These are phyloP conservation scores for Kwoniella heveanensis DNA, from an alignment of 768 basidiomycete species.

Conservation along the genomic window DNA sequence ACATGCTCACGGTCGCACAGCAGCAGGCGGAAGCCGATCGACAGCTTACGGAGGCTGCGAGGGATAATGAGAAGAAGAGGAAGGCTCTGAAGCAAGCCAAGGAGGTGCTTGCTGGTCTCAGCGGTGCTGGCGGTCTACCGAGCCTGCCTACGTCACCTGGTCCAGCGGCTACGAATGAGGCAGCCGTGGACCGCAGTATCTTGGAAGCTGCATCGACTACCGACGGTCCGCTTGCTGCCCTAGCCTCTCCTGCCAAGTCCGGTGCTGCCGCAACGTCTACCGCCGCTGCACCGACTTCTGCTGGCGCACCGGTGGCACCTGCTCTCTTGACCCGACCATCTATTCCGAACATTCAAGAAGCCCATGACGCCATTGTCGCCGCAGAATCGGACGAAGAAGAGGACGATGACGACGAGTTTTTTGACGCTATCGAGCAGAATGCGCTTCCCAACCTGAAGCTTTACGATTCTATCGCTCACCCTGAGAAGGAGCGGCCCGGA, in stretches of 20 bases:
- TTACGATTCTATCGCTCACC: slow-evolving; percentile 65
- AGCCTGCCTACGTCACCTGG: slow-evolving; percentile 43
- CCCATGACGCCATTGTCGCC: slow-evolving; percentile 51
- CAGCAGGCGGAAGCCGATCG: slow-evolving; percentile 82
- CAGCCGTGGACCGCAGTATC: slow-evolving; percentile 8
- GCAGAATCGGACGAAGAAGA: slow-evolving; percentile 53
- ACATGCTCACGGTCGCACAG: slow-evolving; percentile 76
- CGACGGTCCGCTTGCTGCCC: slow-evolving; percentile 2
- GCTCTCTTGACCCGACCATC: slow-evolving; percentile 22
- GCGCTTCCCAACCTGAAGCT: slow-evolving; percentile 75
- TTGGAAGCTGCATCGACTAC: background rate
- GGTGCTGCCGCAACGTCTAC: background rate
- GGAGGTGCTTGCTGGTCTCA: slow-evolving; percentile 57
- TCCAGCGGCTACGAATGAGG: background rate
- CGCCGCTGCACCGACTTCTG: background rate
- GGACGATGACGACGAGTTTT: slow-evolving; percentile 81
- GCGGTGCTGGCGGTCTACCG: slow-evolving; percentile 53
- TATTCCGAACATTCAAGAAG: slow-evolving; percentile 45
- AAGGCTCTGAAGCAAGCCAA: slow-evolving; percentile 43
- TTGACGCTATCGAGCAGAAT: slow-evolving; percentile 89
- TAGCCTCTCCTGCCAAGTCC: background rate
- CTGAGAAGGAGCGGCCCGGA: slow-evolving; percentile 50
- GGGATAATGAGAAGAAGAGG: slow-evolving; percentile 63
- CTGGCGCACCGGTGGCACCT: slow-evolving; percentile 3
- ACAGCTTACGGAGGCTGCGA: slow-evolving; percentile 65